Evolutionary conservation across 2,329 filamentous ascomycete genomes (phyloP), one percentile per base, ranked within the genome.

Genomic region (Arthrobotrys megalospora): DNA sequence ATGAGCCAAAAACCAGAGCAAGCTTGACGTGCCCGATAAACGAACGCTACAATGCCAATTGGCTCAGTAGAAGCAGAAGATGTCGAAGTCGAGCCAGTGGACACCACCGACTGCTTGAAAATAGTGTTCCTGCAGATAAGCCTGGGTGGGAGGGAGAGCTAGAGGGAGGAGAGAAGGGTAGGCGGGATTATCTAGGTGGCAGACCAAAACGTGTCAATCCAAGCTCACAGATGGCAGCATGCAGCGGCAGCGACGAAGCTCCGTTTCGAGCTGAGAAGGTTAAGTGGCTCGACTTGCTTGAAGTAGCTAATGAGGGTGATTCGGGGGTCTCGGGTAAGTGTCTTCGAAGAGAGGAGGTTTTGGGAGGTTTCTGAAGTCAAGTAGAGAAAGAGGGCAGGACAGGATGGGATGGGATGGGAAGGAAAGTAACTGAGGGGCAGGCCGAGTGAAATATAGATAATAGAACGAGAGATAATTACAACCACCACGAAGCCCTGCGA

Each of bases 321-420:
- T 77, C 66, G 65, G 73, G 58, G 50, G 64, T 68, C 71, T 76
- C 71, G 73, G 66, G 34, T 70, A 50, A 53, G 58, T 28, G 60
- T 53, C 28, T 19, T 19, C 24, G 11, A 63, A 48, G 41, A 19
- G 43, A 38, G 10, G 24, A 50, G 53, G n/a, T 34, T 53, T 24
- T 60, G 16, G 47, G 47, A 4, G 14, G 45, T 28, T 19, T 32
- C 28, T 43, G 50, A 34, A 12, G 19, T 24, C 38, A 60, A 48
- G 16, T 41, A 19, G 45, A 36, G 19, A 24, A 53, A 38, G 32
- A 68, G 38, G 47, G 16, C 11, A 21, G 24, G 16, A n/a, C 1
- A 45, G n/a, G 6, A 6, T 11, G 12, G 43, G 43, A n/a, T n/a
- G 12, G 6, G 16, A 24, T 21, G 19, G 45, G 45, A 14, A 2